Conservation (phyloP, 345 rosid species). For the Eucalyptus grandis region DNA sequence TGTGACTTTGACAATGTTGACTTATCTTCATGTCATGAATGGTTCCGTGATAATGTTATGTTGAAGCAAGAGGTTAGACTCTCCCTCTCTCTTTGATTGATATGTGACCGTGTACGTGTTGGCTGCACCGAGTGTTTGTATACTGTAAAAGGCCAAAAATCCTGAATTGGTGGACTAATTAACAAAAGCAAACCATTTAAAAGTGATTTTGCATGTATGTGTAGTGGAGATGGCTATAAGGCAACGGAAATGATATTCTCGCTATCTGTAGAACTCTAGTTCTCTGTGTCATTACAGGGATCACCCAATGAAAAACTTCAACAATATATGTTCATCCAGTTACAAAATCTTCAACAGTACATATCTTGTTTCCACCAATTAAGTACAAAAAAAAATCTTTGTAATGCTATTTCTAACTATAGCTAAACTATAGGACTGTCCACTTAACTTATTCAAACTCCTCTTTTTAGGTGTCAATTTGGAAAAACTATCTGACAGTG, state of each 20-base stretch:
- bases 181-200: not conserved
- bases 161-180: no score
- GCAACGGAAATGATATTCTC: not conserved
- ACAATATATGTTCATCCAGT: not conserved
- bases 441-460: not conserved
- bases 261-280: not conserved
- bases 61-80: no score
- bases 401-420: not conserved
- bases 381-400: not conserved
- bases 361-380: not conserved
- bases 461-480: not conserved
- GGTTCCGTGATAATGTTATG: no score
- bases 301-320: not conserved
- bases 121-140: no score
- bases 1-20: no score
- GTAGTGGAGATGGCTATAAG: not conserved
- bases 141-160: no score
- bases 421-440: not conserved
- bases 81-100: no score
- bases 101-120: no score
- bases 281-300: not conserved
- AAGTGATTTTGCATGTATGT: not conserved
- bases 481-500: no score
- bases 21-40: no score
- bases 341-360: not conserved